Conservation (phyloP, 768 basidiomycete genomes). For the Termitomyces sp. region DNA sequence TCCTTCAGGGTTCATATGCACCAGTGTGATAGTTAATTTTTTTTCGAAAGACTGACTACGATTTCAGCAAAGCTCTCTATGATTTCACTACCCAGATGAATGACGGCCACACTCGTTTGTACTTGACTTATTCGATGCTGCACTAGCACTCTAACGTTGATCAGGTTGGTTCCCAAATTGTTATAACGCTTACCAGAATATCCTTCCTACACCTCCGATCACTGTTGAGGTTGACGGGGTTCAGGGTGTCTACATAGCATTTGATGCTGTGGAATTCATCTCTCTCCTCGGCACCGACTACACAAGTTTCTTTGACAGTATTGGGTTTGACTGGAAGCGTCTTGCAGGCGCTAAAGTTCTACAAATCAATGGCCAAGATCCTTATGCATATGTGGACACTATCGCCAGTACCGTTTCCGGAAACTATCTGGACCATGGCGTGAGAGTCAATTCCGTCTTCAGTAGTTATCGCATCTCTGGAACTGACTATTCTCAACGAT, state of each 20-base stretch:
- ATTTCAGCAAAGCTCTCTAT: slow-evolving; percentile 57
- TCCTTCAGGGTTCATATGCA: not conserved
- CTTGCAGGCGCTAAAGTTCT: slow-evolving; percentile 59
- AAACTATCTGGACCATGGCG: slow-evolving; percentile 60
- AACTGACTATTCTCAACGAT: slow-evolving; percentile 50
- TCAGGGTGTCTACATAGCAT: slow-evolving; percentile 48
- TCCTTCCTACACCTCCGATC: slow-evolving; percentile 55
- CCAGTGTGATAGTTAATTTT: not conserved
- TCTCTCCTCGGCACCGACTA: slow-evolving; percentile 41
- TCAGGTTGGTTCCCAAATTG: slow-evolving; percentile 58
- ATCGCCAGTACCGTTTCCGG: slow-evolving; percentile 59
- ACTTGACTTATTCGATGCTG: not conserved
- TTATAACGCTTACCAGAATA: slow-evolving; percentile 50
- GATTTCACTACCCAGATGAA: slow-evolving; percentile 54
- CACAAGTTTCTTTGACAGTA: slow-evolving; percentile 41
- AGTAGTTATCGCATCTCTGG: slow-evolving; percentile 51
- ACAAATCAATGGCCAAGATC: slow-evolving; percentile 47
- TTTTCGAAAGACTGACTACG: slow-evolving; percentile 53
- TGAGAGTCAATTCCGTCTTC: slow-evolving; percentile 61
- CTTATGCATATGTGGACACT: slow-evolving; percentile 52
- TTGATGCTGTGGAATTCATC: slow-evolving; percentile 51
- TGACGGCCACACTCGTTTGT: slow-evolving; percentile 62
- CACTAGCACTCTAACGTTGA: not conserved
- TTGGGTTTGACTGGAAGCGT: slow-evolving; percentile 55
- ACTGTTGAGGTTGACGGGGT: slow-evolving; percentile 45